Conservation (phyloP, 306 rosid genomes). For the Arachis hypogaea region DNA sequence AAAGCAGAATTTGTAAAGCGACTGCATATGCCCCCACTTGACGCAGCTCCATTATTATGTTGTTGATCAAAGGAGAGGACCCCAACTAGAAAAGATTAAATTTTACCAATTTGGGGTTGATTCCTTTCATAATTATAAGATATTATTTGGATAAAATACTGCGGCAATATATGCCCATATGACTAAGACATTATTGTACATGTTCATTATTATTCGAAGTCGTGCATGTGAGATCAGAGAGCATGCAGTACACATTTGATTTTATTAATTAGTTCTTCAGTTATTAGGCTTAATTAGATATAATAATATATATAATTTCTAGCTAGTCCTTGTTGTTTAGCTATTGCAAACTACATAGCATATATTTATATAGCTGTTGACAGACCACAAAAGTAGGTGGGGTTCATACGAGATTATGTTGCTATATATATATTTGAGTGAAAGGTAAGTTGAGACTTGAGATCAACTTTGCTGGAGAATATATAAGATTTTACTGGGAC, state of each 20-base stretch:
- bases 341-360: background rate
- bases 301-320: background rate
- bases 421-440: background rate
- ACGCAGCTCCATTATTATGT: conserved; percentile 37
- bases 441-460: background rate
- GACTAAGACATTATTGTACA: conserved; percentile 11
- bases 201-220: conserved; percentile 2
- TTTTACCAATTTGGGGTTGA: conserved; percentile 30
- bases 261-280: background rate
- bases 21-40: conserved; percentile 41
- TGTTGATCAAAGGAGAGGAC: conserved; percentile 4
- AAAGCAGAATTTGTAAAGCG: conserved; percentile 38
- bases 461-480: background rate
- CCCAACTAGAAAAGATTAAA: conserved; percentile 20
- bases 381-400: conserved; percentile 16
- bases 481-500: background rate
- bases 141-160: conserved; percentile 27
- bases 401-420: background rate
- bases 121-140: conserved; percentile 22
- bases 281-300: conserved; percentile 1
- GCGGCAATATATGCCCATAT: conserved; percentile 8
- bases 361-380: background rate
- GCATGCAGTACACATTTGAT: background rate
- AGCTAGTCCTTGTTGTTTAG: background rate
- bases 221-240: background rate